Percentiles rank a stretch among this genome's conserved stretches.
These are phyloP conservation scores for Penicillium aurantiogriseum DNA, from an alignment of 2,329 filamentous ascomycete species.

Conservation along the genomic window DNA sequence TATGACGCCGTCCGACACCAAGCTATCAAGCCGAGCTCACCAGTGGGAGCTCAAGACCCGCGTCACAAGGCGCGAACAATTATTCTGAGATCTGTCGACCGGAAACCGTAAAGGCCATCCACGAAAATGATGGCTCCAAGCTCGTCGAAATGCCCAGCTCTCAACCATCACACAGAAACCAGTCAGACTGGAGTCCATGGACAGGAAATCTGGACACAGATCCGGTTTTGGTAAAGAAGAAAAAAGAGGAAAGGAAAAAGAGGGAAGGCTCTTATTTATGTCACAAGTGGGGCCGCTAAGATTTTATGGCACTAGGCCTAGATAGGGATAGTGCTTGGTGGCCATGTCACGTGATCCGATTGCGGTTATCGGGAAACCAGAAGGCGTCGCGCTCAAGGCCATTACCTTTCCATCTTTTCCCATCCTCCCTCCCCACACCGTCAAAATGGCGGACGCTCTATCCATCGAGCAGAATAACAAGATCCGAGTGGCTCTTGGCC, in stretches of 20 bases:
- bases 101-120: constrained; percentile 71
- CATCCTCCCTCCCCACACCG: constrained; percentile 1
- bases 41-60: constrained; percentile 65
- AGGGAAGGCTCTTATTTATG: constrained; percentile 37
- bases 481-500: constrained; percentile 81
- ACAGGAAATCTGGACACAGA: constrained; percentile 84
- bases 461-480: constrained; percentile 93
- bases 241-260: constrained; percentile 36
- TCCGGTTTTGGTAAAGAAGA: constrained; percentile 56
- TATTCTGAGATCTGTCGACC: constrained; percentile 93
- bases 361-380: constrained; percentile 8
- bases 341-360: constrained; percentile 15
- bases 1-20: constrained; percentile 67
- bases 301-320: constrained; percentile 26
- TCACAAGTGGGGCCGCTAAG: constrained; percentile 9
- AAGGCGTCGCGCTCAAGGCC: not conserved
- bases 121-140: constrained; percentile 70
- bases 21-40: constrained; percentile 65
- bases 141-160: constrained; percentile 81
- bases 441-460: constrained; percentile 55
- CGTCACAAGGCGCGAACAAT: constrained; percentile 54
- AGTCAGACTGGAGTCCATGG: constrained; percentile 39
- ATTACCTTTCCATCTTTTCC: not conserved
- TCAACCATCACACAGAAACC: constrained; percentile 67
- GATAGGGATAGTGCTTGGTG: constrained; percentile 1